Base-by-base conservation (phyloP, 2,329 filamentous ascomycete species). In the Volutella citrinella region DNA sequence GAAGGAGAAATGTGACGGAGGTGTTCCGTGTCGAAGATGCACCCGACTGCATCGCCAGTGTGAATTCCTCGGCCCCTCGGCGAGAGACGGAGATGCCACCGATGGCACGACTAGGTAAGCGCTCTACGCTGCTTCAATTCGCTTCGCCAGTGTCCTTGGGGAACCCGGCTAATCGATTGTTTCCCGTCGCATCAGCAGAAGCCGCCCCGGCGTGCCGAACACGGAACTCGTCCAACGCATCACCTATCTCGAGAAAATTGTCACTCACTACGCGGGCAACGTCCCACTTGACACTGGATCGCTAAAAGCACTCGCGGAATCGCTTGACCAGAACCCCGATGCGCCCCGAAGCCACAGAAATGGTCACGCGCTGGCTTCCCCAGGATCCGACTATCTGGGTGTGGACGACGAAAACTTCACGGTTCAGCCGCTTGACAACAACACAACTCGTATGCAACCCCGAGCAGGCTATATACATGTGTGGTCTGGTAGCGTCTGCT, bases 1-100 rank as follows among this genome's bases (percentile, higher is more conserved):
- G 37, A 76, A 76, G 49, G 72, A 76, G 52, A 74, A 75, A 55
- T 76, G 72, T 46, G 71, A 76, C 45, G 73, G 72, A 28, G 73
- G 72, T 30, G 61, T 72, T 13, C 73, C 73, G 3, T 76, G 72
- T 48, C 67, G 69, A 28, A 59, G 73, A 34, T 76, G 72, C 48
- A 60, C 66, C 36, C 69, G 69, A 38, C 66, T 74, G 44, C 66
- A 65, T 38, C 65, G 72, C 26, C 65, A 66, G 45, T 76, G 72
- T 52, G 61, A 69, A 38, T 74, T 74, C 43, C 62, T 60, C 15
- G 56, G 61, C 9, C 62, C 54, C 14, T 46, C 52, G 17, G 56
- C 48, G 19, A 45, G 50, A 39, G 55, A 58, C 38, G 51, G 48
- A 16, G 55, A 41, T 28, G 50, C 45, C n/a, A 44, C 48, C 5